phyloP scores from a whole-genome alignment of 768 basidiomycete genomes.

The Boletus barrowsii region DNA sequence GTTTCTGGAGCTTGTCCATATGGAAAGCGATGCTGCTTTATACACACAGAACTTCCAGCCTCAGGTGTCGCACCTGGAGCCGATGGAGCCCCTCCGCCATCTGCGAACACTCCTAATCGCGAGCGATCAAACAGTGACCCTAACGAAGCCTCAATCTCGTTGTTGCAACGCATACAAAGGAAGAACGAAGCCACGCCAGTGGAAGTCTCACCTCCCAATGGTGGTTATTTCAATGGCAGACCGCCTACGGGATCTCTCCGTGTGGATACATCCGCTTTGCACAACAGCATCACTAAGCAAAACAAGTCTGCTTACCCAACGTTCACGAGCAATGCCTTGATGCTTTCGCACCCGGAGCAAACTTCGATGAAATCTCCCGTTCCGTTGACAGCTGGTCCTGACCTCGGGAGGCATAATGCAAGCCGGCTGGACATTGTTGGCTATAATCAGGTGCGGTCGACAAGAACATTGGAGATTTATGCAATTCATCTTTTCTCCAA shows the following conservation, averaged over 20 bases:
- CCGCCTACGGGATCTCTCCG: constrained; percentile 69
- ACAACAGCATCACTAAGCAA: constrained; percentile 56
- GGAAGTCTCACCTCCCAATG: constrained; percentile 43
- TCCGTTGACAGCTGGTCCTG: constrained; percentile 82
- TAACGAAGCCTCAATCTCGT: constrained; percentile 66
- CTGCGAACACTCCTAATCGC: constrained; percentile 49
- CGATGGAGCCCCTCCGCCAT: constrained; percentile 51
- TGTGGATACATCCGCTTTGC: constrained; percentile 67
- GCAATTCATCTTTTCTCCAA: constrained; percentile 23
- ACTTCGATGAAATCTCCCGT: constrained; percentile 66
- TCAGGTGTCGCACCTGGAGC: constrained; percentile 56
- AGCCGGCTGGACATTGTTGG: constrained; percentile 72
- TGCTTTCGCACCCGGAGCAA: constrained; percentile 57
- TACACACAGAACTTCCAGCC: constrained; percentile 80
- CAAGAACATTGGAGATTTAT: constrained; percentile 1
- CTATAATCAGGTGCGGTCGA: constrained; percentile 56
- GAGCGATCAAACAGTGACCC: constrained; percentile 81
- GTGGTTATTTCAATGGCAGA: constrained; percentile 52
- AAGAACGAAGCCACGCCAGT: constrained; percentile 57
- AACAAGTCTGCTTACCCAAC: constrained; percentile 85
- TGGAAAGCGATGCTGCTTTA: constrained; percentile 91
- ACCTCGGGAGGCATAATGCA: constrained; percentile 74
- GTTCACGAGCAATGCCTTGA: constrained; percentile 45
- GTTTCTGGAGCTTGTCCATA: constrained; percentile 91
- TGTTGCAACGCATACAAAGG: constrained; percentile 76